Evolutionary conservation across 495 filamentous ascomycete species (phyloP).

Genomic region (Penicillium bialowiezense): DNA sequence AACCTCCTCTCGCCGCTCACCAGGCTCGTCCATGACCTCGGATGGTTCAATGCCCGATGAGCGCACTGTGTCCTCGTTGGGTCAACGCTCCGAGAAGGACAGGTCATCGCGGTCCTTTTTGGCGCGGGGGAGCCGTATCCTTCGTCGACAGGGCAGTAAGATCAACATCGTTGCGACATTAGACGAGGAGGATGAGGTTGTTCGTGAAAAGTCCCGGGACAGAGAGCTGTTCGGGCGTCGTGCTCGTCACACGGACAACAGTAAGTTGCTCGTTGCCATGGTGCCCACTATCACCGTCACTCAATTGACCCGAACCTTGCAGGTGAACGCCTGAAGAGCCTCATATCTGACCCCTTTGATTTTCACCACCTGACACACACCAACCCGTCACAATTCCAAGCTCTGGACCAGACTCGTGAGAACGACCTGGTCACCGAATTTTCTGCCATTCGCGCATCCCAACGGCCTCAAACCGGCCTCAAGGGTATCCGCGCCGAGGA

Average conservation of each 20-base stretch:
- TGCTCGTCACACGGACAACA: constrained; percentile 27
- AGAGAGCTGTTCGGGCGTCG: constrained; percentile 36
- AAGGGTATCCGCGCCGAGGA: constrained; percentile 64
- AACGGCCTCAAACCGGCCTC: constrained; percentile 56
- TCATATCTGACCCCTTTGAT: constrained; percentile 81
- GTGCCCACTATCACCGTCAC: not conserved
- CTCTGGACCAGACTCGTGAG: constrained; percentile 53
- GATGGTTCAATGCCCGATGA: constrained; percentile 32
- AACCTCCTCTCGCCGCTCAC: constrained; percentile 37
- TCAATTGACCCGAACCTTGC: constrained; percentile 6
- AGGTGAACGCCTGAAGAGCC: constrained; percentile 42
- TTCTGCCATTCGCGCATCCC: constrained; percentile 64
- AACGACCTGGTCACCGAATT: constrained; percentile 65
- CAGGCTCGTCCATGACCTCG: constrained; percentile 41
- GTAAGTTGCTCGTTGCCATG: constrained; percentile 26
- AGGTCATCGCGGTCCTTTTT: constrained; percentile 43
- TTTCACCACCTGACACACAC: constrained; percentile 87
- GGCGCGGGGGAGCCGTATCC: constrained; percentile 49
- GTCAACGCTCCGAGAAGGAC: constrained; percentile 35
- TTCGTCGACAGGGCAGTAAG: constrained; percentile 52
- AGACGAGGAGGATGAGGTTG: constrained; percentile 44
- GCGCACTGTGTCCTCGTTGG: constrained; percentile 27
- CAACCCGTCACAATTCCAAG: constrained; percentile 59
- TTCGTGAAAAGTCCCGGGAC: constrained; percentile 35
- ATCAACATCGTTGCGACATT: constrained; percentile 47